Base-by-base conservation (phyloP, 2,329 filamentous ascomycete genomes). In the Pestalotiopsis fici region DNA sequence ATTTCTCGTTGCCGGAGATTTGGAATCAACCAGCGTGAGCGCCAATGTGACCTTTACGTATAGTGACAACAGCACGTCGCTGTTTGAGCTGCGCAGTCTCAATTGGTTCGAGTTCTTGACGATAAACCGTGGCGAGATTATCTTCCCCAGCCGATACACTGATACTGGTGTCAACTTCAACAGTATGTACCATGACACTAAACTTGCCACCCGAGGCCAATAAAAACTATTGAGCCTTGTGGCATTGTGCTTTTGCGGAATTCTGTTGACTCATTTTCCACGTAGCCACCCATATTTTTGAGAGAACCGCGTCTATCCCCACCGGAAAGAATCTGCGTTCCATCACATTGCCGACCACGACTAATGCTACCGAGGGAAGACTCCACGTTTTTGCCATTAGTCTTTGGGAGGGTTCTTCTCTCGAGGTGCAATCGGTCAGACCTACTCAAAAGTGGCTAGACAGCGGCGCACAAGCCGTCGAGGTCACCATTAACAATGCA, bases 61-160 rank as follows among this genome's bases (percentile, higher is more conserved):
- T 68, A 70, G 76, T 0, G 83, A 85, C 69, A 77, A 78, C 65
- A 80, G 75, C 27, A 78, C 75, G 1, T 79, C 81, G 15, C 68
- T 71, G 18, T 77, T 78, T 18, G 82, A 85, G 72, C 71, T 85
- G 39, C 81, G 82, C n/a, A 78, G 79, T 1, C 78, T 81, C 35
- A 79, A 80, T 4, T 85, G 79, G 76, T 83, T 77, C 73, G 80
- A 77, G 61, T 83, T 79, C 71, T 72, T 84, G 63, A 80, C 81
- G 11, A 80, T 85, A 69, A 80, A 82, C 64, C 78, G 79, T 15
- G 84, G 84, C 57, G 81, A 84, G 65, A 76, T 86, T 65, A 77
- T 83, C 27, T 80, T 81, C 64, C 82, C 83, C 0, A 76, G 73
- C 65, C 79, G 80, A 56, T 84, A 78, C 70, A 83, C 81, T 0